Evolutionary conservation across 768 basidiomycete genomes (phyloP).

Genomic region (Trametes gibbosa): DNA sequence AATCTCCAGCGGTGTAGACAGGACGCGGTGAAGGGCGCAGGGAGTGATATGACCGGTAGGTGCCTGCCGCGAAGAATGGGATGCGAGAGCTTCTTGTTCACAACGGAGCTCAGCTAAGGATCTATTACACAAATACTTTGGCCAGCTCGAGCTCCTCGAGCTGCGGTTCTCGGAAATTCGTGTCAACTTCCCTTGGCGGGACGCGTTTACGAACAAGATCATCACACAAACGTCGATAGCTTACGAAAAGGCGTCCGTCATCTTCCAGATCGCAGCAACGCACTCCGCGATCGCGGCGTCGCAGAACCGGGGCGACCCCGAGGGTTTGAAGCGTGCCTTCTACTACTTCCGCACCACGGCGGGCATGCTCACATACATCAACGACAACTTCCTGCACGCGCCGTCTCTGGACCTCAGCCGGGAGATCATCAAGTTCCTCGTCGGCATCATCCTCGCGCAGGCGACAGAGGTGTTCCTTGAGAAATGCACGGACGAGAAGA

Average conservation of each 20-base stretch:
- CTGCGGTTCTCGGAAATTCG: constrained; percentile 95
- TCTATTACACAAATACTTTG: constrained; percentile 98
- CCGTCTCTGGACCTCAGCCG: constrained; percentile 92
- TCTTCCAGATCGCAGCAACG: constrained; percentile 94
- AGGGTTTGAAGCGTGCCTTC: constrained; percentile 91
- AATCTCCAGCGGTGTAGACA: constrained; percentile 88
- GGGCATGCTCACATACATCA: constrained; percentile 98
- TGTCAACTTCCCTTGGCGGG: constrained; percentile 95
- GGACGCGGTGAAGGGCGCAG: constrained; percentile 94
- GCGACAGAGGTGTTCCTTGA: constrained; percentile 96
- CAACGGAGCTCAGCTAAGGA: constrained; percentile 63
- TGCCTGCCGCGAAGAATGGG: constrained; percentile 1
- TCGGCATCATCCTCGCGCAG: constrained; percentile 86
- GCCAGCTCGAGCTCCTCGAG: constrained; percentile 95
- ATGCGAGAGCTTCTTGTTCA: background rate
- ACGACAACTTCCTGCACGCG: constrained; percentile 98
- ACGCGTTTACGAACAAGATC: constrained; percentile 93
- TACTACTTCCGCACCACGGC: constrained; percentile 87
- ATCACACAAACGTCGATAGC: constrained; percentile 96
- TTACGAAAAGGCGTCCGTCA: constrained; percentile 95
- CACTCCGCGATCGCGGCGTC: constrained; percentile 88
- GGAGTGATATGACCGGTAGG: constrained; percentile 91
- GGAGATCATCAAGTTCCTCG: constrained; percentile 91
- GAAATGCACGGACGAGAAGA: constrained; percentile 92
- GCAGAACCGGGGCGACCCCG: constrained; percentile 83